phyloP scores from a whole-genome alignment of 2,329 filamentous ascomycete species.

The Septoria petroselini region DNA sequence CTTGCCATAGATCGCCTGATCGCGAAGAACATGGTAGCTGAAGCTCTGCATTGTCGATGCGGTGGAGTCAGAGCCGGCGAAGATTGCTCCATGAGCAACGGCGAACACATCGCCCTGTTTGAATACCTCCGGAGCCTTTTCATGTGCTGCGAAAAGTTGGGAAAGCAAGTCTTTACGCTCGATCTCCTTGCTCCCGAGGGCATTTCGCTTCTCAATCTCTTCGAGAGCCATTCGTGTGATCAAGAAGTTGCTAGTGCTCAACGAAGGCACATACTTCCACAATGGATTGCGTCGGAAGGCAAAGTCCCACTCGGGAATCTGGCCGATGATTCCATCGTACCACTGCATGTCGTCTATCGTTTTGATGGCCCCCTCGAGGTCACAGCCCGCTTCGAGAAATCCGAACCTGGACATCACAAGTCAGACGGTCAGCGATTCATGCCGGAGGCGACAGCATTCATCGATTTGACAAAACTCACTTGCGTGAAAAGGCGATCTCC shows the following conservation, averaged over 20 bases:
- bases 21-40: constrained; percentile 51
- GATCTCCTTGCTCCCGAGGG: constrained; percentile 48
- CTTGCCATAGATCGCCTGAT: constrained; percentile 47
- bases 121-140: constrained; percentile 51
- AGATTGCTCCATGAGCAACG: constrained; percentile 55
- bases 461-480: constrained; percentile 13
- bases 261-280: constrained; percentile 45
- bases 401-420: constrained; percentile 40
- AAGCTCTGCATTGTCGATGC: constrained; percentile 59
- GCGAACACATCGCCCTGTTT: constrained; percentile 55
- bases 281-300: constrained; percentile 52
- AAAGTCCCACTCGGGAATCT: constrained; percentile 51
- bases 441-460: too few relatives aligned
- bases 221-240: constrained; percentile 54
- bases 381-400: constrained; percentile 50
- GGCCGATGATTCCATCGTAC: constrained; percentile 54
- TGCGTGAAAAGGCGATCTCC: constrained; percentile 42
- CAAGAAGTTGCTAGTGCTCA: constrained; percentile 46
- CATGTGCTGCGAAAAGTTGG: constrained; percentile 52
- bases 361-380: constrained; percentile 53
- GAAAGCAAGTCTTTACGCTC: constrained; percentile 53
- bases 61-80: constrained; percentile 61
- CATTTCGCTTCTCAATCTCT: constrained; percentile 47
- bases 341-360: constrained; percentile 54
- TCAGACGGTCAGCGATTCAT: too few relatives aligned